Base-by-base conservation (phyloP, 1,284 basidiomycete genomes). In the Marasmius sp. region DNA sequence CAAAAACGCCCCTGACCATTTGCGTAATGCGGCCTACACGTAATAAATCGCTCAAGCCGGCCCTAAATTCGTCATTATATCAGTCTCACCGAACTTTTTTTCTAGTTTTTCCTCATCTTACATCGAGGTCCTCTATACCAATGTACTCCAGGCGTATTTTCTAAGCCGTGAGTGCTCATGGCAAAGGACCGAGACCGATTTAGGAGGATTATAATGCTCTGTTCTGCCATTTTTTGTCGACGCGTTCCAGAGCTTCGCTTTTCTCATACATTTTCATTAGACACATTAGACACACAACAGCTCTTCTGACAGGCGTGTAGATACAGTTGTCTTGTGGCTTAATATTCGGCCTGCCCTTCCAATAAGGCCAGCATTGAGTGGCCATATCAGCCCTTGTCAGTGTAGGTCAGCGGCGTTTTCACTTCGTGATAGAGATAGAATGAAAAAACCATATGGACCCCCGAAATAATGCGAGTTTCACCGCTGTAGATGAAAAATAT, bases 151-250 rank as follows among this genome's bases (percentile, higher is more conserved):
- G 76, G 77, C 69, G 66, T 67, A 65, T 63, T 65, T 67, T 65
- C 47, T 62, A 68, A 80, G 77, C 79, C 79, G 79, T 80, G 67
- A 74, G 75, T 74, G 77, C 86, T 80, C 85, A 91, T 91, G 91
- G 89, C 88, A 84, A 77, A 82, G 80, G 85, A 88, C 85, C 88
- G 72, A 91, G 85, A 91, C 27, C 33, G n/a, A 71, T 75, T 72
- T 75, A 73, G 85, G 81, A 77, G 81, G 83, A 85, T 60, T 85
- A 85, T 89, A 91, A 91, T 91, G 88, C 89, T 79, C 70, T 70
- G 72, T 72, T 73, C 74, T 71, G 73, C 59, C 65, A 66, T 67
- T 62, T 66, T 66, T 67, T 65, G 65, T 55, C 58, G 58, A 66
- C 67, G 65, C 64, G 59, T 60, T 66, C 68, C 73, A 72, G 77